Evolutionary conservation across 1,284 basidiomycete genomes (phyloP).

Genomic region (Leucoagaricus sp.): DNA sequence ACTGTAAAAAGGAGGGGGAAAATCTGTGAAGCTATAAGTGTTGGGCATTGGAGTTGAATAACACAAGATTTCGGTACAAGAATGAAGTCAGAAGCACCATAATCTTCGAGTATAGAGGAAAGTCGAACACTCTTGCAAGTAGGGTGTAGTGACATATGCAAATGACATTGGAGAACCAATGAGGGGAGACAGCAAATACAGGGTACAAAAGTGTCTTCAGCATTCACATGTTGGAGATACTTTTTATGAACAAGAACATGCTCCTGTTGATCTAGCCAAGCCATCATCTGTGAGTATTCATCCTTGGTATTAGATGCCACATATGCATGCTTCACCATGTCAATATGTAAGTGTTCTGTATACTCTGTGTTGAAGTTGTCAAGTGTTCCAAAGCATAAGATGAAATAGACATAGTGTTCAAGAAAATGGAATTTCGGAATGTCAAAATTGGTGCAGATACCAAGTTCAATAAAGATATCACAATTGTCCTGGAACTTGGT

Average conservation of each 20-base stretch:
- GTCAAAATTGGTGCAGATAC: slow-evolving; percentile 30
- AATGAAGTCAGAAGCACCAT: neutral
- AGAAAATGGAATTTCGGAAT: slow-evolving; percentile 35
- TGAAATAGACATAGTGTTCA: slow-evolving; percentile 29
- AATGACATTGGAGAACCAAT: neutral
- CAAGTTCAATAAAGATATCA: slow-evolving; percentile 30
- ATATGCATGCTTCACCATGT: slow-evolving; percentile 34
- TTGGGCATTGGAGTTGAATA: neutral
- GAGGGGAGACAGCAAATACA: neutral
- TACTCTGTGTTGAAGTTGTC: slow-evolving; percentile 35
- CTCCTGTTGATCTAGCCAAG: slow-evolving; percentile 32
- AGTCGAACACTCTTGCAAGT: neutral
- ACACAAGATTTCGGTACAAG: neutral
- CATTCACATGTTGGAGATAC: neutral
- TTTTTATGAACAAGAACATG: slow-evolving; percentile 20
- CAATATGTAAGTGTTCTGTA: slow-evolving; percentile 35
- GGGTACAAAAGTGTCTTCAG: neutral
- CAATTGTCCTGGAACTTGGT: slow-evolving; percentile 30
- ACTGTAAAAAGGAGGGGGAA: neutral
- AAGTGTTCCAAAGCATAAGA: slow-evolving; percentile 28
- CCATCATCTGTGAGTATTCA: slow-evolving; percentile 33
- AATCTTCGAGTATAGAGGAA: slow-evolving; percentile 1
- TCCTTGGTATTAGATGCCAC: slow-evolving; percentile 32
- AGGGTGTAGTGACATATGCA: neutral
- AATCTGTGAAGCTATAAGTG: neutral